These are phyloP conservation scores for Gnomoniopsis sp. DNA, from an alignment of 2,329 filamentous ascomycete genomes.

Conservation along the genomic window DNA sequence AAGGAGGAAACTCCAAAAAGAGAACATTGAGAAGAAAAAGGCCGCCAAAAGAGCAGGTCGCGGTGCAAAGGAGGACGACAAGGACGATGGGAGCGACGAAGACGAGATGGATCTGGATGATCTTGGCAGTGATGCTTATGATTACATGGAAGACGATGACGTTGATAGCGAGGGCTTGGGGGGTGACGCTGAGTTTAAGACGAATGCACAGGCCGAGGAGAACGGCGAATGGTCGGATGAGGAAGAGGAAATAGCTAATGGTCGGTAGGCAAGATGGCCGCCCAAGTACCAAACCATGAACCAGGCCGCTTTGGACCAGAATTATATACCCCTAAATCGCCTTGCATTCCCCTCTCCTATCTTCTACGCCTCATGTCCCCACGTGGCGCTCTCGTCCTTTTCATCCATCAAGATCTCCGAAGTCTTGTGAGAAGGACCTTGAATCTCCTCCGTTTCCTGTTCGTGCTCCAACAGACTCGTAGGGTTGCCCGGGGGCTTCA, in stretches of 20 bases:
- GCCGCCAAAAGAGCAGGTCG: conserved; percentile 35
- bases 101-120: conserved; percentile 34
- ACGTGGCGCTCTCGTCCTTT: not conserved
- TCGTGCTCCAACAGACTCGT: not conserved
- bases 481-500: not conserved
- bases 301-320: not conserved
- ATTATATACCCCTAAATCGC: conserved; percentile 1
- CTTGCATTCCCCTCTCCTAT: not conserved
- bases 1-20: conserved; percentile 77
- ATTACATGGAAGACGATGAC: conserved; percentile 41
- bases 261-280: not conserved
- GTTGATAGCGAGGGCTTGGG: conserved; percentile 50
- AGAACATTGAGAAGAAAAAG: conserved; percentile 85
- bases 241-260: conserved; percentile 34
- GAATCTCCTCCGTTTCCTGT: not conserved
- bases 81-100: conserved; percentile 31
- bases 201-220: conserved; percentile 47
- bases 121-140: conserved; percentile 33
- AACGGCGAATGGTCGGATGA: conserved; percentile 53
- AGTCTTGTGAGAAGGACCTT: not conserved
- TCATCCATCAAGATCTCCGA: not conserved
- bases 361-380: not conserved
- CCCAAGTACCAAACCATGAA: not conserved
- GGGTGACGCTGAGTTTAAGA: conserved; percentile 46
- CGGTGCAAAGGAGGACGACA: conserved; percentile 37